phyloP scores from a whole-genome alignment of 805 yeast species.

The Wickerhamiella siamensis region DNA sequence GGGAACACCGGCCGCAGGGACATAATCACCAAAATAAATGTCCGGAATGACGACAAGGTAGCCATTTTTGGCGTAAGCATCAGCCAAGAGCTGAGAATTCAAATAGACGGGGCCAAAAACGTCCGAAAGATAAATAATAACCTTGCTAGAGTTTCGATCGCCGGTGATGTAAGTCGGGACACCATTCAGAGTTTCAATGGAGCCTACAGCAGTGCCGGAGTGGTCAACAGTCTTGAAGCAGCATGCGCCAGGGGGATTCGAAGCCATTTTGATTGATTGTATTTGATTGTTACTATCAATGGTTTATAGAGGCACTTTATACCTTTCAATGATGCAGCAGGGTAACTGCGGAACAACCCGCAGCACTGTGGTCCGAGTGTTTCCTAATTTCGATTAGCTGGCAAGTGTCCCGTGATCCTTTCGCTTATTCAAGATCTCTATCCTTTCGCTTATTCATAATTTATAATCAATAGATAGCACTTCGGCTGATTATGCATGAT shows the following conservation, averaged over 20 bases:
- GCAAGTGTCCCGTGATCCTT: too few species aligned
- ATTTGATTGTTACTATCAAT: too few species aligned
- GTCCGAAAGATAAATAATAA: constrained; percentile 52
- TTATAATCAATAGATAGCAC: too few species aligned
- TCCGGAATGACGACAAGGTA: constrained; percentile 64
- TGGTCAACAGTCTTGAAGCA: constrained; percentile 22
- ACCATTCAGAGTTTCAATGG: constrained; percentile 16
- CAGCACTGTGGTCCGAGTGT: too few species aligned
- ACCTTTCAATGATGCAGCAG: too few species aligned
- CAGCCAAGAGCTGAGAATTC: constrained; percentile 40
- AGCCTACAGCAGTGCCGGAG: constrained; percentile 21
- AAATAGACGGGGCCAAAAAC: constrained; percentile 45
- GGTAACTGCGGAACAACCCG: too few species aligned
- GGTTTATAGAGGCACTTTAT: too few species aligned
- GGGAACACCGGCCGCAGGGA: constrained; percentile 21
- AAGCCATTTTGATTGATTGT: too few species aligned
- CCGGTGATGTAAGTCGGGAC: constrained; percentile 38
- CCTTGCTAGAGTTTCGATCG: constrained; percentile 31
- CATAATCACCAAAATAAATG: constrained; percentile 42
- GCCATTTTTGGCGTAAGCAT: constrained; percentile 41
- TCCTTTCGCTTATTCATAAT: too few species aligned
- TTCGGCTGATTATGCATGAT: too few species aligned
- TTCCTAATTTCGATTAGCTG: too few species aligned
- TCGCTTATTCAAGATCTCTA: too few species aligned
- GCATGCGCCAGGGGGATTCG: constrained; percentile 23